Evolutionary conservation across 169 alveolate genomes (phyloP).

Genomic region (Cryptosporidium tyzzeri): DNA sequence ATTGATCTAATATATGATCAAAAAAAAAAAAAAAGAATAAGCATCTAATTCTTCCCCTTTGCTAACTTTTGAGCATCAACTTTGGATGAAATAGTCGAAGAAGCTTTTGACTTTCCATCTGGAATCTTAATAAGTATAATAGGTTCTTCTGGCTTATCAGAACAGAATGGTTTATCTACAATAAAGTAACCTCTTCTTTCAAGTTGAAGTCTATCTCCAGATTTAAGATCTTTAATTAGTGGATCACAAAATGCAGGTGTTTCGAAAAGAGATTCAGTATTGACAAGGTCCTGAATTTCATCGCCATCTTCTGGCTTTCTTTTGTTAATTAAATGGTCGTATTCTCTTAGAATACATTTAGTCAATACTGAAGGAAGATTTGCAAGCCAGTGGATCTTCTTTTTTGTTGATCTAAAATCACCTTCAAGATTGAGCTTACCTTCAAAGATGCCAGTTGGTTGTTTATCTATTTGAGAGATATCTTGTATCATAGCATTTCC

Average conservation of each 20-base stretch:
- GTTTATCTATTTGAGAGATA: constrained; percentile 79
- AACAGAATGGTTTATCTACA: constrained; percentile 85
- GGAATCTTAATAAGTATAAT: constrained; percentile 91
- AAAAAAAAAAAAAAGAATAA: not conserved
- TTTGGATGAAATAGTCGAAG: constrained; percentile 77
- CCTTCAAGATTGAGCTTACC: constrained; percentile 89
- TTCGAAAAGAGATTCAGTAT: constrained; percentile 81
- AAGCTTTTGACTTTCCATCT: constrained; percentile 89
- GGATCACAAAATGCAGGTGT: constrained; percentile 80
- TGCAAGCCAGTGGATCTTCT: constrained; percentile 92
- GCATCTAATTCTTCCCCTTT: constrained; percentile 75
- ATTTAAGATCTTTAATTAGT: constrained; percentile 49
- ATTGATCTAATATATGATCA: not conserved
- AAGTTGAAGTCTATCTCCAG: constrained; percentile 91
- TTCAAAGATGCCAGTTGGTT: constrained; percentile 80
- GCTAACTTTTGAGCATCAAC: constrained; percentile 79
- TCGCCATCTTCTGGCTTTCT: constrained; percentile 92
- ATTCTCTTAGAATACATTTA: constrained; percentile 89
- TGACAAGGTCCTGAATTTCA: constrained; percentile 85
- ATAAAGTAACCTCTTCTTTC: constrained; percentile 98
- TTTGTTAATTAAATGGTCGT: constrained; percentile 93
- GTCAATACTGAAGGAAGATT: constrained; percentile 81
- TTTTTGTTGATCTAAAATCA: constrained; percentile 93
- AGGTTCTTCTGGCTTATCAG: constrained; percentile 78
- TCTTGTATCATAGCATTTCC: constrained; percentile 92